These are phyloP conservation scores for Saturnispora quitensis DNA, from an alignment of 805 yeast genomes.

Conservation along the genomic window DNA sequence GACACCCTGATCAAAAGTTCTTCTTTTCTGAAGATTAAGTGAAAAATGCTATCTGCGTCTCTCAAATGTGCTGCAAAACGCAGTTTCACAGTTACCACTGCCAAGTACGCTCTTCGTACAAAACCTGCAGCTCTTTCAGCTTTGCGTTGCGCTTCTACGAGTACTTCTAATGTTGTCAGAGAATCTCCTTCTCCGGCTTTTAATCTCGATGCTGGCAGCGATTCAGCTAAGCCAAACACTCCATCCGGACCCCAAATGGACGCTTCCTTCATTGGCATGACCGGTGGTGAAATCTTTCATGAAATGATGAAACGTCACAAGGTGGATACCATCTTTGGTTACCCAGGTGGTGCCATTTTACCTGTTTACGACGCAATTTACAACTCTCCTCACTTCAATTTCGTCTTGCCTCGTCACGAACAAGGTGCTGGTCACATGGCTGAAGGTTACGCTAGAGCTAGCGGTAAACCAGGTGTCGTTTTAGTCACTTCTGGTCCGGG, in stretches of 20 bases:
- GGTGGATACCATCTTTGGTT: slow-evolving; percentile 94
- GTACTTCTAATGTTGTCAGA: slow-evolving; percentile 8
- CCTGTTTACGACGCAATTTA: slow-evolving; percentile 97
- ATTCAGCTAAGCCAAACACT: slow-evolving; percentile 16
- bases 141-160: slow-evolving; percentile 8
- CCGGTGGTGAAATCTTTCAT: slow-evolving; percentile 98
- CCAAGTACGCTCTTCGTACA: background rate
- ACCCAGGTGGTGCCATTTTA: slow-evolving; percentile 97
- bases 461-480: slow-evolving; percentile 95
- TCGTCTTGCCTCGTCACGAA: slow-evolving; percentile 92
- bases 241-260: slow-evolving; percentile 33
- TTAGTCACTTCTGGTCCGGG: slow-evolving; percentile 99
- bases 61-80: background rate
- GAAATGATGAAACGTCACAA: slow-evolving; percentile 97
- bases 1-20: background rate
- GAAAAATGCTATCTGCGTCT: slow-evolving; percentile 3
- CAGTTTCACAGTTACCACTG: background rate
- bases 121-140: background rate
- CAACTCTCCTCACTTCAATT: slow-evolving; percentile 80
- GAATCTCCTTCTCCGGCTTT: slow-evolving; percentile 18
- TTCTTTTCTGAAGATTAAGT: background rate
- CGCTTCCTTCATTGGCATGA: slow-evolving; percentile 84
- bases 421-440: slow-evolving; percentile 99
- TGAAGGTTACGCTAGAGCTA: slow-evolving; percentile 94
- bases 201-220: slow-evolving; percentile 9